These are phyloP conservation scores for Pseudocercospora crystallina DNA, from an alignment of 2,329 filamentous ascomycete genomes.

Conservation along the genomic window DNA sequence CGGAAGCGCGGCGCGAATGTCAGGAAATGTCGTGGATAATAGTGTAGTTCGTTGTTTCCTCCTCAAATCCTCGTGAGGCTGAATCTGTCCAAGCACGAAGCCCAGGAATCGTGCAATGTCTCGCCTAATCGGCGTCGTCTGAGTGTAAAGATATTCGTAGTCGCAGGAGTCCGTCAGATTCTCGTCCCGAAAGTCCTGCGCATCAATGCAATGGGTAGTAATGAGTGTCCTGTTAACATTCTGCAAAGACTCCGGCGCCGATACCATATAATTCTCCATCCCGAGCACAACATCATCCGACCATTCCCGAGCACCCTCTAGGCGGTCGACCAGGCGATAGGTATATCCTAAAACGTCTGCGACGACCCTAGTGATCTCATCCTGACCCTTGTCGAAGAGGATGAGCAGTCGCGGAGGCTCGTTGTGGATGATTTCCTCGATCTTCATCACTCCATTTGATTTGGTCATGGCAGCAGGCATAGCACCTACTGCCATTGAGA, in stretches of 20 bases:
- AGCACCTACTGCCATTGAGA: constrained; percentile 15
- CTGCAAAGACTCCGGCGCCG: constrained; percentile 58
- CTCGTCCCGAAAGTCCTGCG: constrained; percentile 59
- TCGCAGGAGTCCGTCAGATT: constrained; percentile 67
- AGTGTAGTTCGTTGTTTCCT: constrained; percentile 78
- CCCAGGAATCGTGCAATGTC: constrained; percentile 78
- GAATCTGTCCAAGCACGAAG: constrained; percentile 75
- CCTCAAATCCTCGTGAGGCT: constrained; percentile 73
- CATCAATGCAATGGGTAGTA: constrained; percentile 73
- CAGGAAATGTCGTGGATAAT: constrained; percentile 84
- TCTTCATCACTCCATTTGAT: constrained; percentile 31
- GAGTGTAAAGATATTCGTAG: constrained; percentile 83
- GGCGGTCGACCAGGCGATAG: constrained; percentile 58
- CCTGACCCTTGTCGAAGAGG: constrained; percentile 69
- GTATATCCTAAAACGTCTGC: constrained; percentile 78
- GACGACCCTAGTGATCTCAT: constrained; percentile 71
- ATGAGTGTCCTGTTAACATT: constrained; percentile 64
- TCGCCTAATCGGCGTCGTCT: constrained; percentile 68
- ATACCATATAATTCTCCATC: constrained; percentile 58
- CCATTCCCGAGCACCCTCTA: constrained; percentile 55
- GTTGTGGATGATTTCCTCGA: constrained; percentile 34
- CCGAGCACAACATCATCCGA: constrained; percentile 68
- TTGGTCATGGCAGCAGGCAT: constrained; percentile 25
- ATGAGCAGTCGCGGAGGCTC: constrained; percentile 50
- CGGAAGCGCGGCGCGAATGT: constrained; percentile 76